Evolutionary conservation across 257 asterid genomes (phyloP).

Genomic region (Hygrophila difformis): DNA sequence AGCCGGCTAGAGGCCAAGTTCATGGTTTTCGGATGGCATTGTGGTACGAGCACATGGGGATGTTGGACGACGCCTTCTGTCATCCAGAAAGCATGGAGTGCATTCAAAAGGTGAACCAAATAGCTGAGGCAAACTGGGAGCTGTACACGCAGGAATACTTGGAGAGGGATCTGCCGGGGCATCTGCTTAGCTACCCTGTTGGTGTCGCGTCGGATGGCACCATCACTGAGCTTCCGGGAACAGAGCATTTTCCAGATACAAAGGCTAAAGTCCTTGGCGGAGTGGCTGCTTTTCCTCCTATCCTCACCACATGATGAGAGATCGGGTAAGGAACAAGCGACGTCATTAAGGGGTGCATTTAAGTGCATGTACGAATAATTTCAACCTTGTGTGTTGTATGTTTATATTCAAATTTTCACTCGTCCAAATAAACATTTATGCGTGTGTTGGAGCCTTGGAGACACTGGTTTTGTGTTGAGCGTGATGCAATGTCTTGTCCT

Average conservation of each 20-base stretch:
- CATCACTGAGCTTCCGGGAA: conserved; percentile 42
- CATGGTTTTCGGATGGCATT: conserved; percentile 69
- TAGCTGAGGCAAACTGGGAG: conserved; percentile 43
- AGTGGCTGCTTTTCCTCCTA: conserved; percentile 32
- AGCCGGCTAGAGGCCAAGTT: conserved; percentile 57
- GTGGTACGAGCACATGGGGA: conserved; percentile 64
- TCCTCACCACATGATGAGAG: conserved; percentile 54
- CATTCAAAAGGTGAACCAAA: conserved; percentile 35
- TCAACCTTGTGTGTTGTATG: too few relatives aligned
- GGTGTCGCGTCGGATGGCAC: conserved; percentile 38
- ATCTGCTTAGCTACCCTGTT: conserved; percentile 48
- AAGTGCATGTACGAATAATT: too few relatives aligned
- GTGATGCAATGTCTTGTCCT: too few relatives aligned
- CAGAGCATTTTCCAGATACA: conserved; percentile 46
- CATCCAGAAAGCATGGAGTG: conserved; percentile 45
- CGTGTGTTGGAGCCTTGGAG: too few relatives aligned
- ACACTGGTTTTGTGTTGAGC: too few relatives aligned
- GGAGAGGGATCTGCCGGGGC: conserved; percentile 49
- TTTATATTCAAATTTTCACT: too few relatives aligned
- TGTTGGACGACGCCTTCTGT: conserved; percentile 35
- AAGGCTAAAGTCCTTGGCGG: conserved; percentile 50
- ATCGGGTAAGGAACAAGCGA: too few relatives aligned
- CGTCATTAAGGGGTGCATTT: too few relatives aligned
- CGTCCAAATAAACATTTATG: too few relatives aligned
- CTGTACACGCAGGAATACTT: conserved; percentile 24